Evolutionary conservation across 306 rosid genomes (phyloP).

Genomic region (Dryas alaskensis): DNA sequence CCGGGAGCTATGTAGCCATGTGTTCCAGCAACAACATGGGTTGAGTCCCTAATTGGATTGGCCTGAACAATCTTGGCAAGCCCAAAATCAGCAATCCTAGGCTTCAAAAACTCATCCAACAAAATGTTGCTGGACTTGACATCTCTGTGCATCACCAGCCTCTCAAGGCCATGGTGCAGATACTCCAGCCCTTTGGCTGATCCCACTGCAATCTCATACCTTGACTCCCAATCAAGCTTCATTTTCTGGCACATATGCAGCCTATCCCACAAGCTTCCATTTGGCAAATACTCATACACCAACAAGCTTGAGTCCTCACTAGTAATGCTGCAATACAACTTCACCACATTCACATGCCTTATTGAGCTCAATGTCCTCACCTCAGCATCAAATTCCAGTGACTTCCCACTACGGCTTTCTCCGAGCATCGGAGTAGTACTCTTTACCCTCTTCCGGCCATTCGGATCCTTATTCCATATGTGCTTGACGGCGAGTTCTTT

Average conservation of each 20-base stretch:
- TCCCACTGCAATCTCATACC: constrained; percentile 78
- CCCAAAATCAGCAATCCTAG: constrained; percentile 90
- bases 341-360: constrained; percentile 93
- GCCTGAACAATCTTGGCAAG: constrained; percentile 73
- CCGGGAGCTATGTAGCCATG: constrained; percentile 97
- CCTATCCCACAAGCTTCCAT: constrained; percentile 89
- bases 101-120: constrained; percentile 82
- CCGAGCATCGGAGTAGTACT: constrained; percentile 55
- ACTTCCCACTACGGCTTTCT: constrained; percentile 33
- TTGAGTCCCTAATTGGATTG: constrained; percentile 47
- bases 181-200: constrained; percentile 95
- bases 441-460: constrained; percentile 29
- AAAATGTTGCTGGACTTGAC: constrained; percentile 90
- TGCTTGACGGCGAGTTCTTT: constrained; percentile 89
- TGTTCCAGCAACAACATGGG: constrained; percentile 84
- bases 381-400: constrained; percentile 74
- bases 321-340: constrained; percentile 80
- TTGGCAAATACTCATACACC: constrained; percentile 84
- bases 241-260: constrained; percentile 58
- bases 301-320: constrained; percentile 85
- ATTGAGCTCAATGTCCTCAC: constrained; percentile 78
- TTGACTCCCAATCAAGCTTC: constrained; percentile 88
- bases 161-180: constrained; percentile 76
- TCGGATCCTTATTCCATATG: constrained; percentile 60
- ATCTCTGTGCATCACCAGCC: constrained; percentile 81